Percentiles rank a stretch among this genome's conserved stretches.
Evolutionary conservation across 345 rosid genomes (phyloP).

Genomic region (Heritiera fomes): DNA sequence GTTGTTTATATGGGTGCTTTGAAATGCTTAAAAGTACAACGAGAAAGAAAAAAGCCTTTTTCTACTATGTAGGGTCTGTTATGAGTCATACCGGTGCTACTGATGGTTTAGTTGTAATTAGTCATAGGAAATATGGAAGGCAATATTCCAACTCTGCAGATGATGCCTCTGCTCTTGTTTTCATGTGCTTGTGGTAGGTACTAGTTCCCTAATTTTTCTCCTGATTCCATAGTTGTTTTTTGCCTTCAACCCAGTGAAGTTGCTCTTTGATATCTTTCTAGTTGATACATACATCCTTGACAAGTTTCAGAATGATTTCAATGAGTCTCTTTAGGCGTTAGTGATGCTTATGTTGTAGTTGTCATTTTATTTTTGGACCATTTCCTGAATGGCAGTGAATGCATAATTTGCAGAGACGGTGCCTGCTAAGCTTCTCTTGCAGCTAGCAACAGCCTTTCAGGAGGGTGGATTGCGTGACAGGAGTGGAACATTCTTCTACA

Average conservation of each 20-base stretch:
- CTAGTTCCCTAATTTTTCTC: not conserved
- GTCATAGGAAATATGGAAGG: not conserved
- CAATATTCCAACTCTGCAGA: not conserved
- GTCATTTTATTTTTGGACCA: not conserved
- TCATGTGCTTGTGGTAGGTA: not conserved
- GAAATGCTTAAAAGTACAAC: not conserved
- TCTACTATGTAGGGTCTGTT: not conserved
- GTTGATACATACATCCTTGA: not conserved
- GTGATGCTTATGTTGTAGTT: not conserved
- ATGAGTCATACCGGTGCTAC: not conserved
- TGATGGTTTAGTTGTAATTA: not conserved
- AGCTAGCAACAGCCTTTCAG: constrained; percentile 63
- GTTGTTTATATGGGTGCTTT: not conserved
- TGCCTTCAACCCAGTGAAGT: not conserved
- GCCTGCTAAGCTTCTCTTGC: constrained; percentile 71
- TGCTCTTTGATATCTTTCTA: not conserved
- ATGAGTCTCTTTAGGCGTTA: not conserved
- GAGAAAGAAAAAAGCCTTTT: not conserved
- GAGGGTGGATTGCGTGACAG: constrained; percentile 64
- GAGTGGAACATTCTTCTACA: constrained; percentile 63
- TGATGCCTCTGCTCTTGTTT: not conserved
- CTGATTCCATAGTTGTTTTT: not conserved
- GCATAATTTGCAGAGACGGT: constrained; percentile 53
- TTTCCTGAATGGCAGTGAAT: constrained; percentile 10
- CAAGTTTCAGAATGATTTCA: not conserved